phyloP scores from a whole-genome alignment of 2,329 filamentous ascomycete genomes.

The Ramularia endophylla region DNA sequence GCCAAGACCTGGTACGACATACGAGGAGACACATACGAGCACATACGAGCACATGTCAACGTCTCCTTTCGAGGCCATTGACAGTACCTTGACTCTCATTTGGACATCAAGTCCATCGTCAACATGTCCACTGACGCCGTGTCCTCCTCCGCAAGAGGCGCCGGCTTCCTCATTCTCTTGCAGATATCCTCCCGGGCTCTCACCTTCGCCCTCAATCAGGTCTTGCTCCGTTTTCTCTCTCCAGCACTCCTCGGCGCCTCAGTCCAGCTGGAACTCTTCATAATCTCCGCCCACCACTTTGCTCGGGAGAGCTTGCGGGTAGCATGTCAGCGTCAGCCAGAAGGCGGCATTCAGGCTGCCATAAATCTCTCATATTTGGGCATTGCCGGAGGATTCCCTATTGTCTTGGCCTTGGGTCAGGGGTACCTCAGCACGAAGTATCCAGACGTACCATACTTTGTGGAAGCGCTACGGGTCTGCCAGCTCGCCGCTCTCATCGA shows the following conservation, averaged over 20 bases:
- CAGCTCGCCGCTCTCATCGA: conserved; percentile 61
- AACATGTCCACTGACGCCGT: conserved; percentile 29
- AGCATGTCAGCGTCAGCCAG: conserved; percentile 69
- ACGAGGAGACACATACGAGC: not conserved
- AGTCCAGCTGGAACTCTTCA: conserved; percentile 87
- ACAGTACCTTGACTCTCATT: not conserved
- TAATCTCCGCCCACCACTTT: conserved; percentile 90
- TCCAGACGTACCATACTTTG: conserved; percentile 57
- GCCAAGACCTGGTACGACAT: not conserved
- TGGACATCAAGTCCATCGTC: not conserved
- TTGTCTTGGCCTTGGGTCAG: conserved; percentile 53
- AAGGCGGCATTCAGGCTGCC: conserved; percentile 59
- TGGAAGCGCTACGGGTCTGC: conserved; percentile 49
- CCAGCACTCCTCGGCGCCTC: conserved; percentile 78
- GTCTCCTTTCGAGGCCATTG: not conserved
- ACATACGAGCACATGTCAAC: not conserved
- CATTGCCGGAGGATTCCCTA: conserved; percentile 59
- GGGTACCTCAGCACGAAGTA: conserved; percentile 57
- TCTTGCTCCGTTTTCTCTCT: conserved; percentile 81
- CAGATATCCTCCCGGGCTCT: conserved; percentile 82
- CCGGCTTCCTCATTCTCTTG: conserved; percentile 78
- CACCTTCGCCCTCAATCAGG: conserved; percentile 88
- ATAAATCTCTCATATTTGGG: conserved; percentile 86
- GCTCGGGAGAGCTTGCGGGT: conserved; percentile 84
- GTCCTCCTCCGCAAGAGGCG: conserved; percentile 58